Evolutionary conservation across 305 asterid species (phyloP).

Genomic region (Coffea humblotiana): DNA sequence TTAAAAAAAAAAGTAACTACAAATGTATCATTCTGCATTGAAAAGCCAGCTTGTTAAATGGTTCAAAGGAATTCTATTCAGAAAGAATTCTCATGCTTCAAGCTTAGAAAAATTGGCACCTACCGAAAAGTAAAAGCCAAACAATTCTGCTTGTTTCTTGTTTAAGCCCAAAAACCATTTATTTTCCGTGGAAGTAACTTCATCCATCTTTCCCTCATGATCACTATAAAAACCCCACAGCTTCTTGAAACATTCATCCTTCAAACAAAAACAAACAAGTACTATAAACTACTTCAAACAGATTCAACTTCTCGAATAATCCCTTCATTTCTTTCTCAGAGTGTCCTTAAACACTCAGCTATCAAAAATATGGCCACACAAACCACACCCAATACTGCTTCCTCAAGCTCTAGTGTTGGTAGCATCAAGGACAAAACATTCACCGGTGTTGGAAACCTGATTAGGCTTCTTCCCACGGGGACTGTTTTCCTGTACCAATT

Average conservation of each 20-base stretch:
- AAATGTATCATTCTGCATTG: too few relatives aligned
- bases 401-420: not conserved
- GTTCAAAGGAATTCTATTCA: too few relatives aligned
- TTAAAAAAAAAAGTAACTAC: too few relatives aligned
- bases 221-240: not conserved
- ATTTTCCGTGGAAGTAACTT: conserved; percentile 46
- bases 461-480: conserved; percentile 79
- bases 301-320: not conserved
- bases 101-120: not conserved
- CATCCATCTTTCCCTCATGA: conserved; percentile 4
- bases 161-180: conserved; percentile 20
- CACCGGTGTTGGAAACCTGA: conserved; percentile 57
- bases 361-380: conserved; percentile 4
- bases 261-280: not conserved
- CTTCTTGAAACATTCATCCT: not conserved
- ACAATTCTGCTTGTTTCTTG: conserved; percentile 16
- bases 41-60: too few relatives aligned
- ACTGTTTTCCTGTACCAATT: conserved; percentile 72
- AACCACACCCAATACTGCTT: not conserved
- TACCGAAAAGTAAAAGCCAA: conserved; percentile 39
- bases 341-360: not conserved
- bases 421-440: conserved; percentile 23
- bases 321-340: not conserved
- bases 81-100: not conserved
- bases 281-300: not conserved